Conservation (phyloP, 768 basidiomycete species). For the Sutorius australiensis region DNA sequence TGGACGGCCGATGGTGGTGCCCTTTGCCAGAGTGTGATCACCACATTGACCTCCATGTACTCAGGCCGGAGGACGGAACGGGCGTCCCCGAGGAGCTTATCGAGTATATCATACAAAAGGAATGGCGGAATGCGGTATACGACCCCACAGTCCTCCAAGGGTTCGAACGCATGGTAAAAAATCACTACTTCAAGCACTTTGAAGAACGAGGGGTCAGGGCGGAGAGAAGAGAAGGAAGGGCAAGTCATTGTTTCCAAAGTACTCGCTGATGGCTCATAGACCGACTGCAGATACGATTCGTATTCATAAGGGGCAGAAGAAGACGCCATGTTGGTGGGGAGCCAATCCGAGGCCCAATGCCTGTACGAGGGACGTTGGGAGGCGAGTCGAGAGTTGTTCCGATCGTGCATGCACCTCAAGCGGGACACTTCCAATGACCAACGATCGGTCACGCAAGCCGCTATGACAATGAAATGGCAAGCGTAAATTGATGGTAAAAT, state of each 20-base stretch:
- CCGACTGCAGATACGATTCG: slow-evolving; percentile 12
- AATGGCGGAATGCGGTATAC: slow-evolving; percentile 38
- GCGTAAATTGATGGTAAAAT: background rate
- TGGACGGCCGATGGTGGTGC: slow-evolving; percentile 53
- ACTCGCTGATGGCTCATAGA: background rate
- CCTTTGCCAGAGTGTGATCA: slow-evolving; percentile 41
- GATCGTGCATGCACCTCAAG: slow-evolving; percentile 17
- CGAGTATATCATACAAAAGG: slow-evolving; percentile 26
- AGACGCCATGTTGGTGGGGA: background rate
- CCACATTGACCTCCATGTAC: slow-evolving; percentile 43
- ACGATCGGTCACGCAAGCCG: background rate
- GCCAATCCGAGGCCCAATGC: slow-evolving; percentile 22
- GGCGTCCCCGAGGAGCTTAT: slow-evolving; percentile 21
- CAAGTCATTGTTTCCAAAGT: slow-evolving; percentile 1
- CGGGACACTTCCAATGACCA: slow-evolving; percentile 1
- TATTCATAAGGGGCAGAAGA: slow-evolving; percentile 4
- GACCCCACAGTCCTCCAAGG: slow-evolving; percentile 20
- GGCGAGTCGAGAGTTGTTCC: slow-evolving; percentile 27
- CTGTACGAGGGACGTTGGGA: slow-evolving; percentile 18
- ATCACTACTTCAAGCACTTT: slow-evolving; percentile 26
- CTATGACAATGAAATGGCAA: background rate
- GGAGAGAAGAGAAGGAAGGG: slow-evolving; percentile 18
- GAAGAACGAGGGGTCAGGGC: slow-evolving; percentile 16
- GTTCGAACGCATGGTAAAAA: slow-evolving; percentile 25
- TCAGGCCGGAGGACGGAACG: slow-evolving; percentile 33